phyloP scores from a whole-genome alignment of 2,329 filamentous ascomycete genomes.

The Elsinoe necatrix region DNA sequence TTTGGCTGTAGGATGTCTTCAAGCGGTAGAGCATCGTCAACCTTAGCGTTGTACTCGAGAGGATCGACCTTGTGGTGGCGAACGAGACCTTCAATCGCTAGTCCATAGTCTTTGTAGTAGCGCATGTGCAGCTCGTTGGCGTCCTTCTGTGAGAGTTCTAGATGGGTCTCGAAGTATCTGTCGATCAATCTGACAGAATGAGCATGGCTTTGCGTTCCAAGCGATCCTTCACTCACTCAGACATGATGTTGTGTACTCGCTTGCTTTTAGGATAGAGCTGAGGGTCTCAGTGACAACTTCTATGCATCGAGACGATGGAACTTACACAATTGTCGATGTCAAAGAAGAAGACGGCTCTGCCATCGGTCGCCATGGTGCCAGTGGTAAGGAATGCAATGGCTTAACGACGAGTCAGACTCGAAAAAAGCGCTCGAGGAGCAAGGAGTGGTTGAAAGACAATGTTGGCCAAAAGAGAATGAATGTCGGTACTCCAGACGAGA shows the following conservation, averaged over 20 bases:
- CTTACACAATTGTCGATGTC: conserved; percentile 94
- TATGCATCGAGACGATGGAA: conserved; percentile 17
- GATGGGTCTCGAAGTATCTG: conserved; percentile 57
- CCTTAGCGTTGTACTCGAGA: conserved; percentile 85
- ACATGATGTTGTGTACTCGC: conserved; percentile 83
- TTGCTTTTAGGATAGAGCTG: conserved; percentile 80
- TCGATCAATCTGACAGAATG: conserved; percentile 28
- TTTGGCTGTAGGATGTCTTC: conserved; percentile 77
- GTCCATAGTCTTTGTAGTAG: conserved; percentile 92
- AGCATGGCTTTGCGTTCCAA: conserved; percentile 48
- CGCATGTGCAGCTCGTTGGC: conserved; percentile 79
- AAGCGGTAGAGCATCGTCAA: conserved; percentile 88
- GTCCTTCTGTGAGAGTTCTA: conserved; percentile 65
- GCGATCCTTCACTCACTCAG: conserved; percentile 35
- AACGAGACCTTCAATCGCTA: conserved; percentile 93
- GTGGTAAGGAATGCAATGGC: neutral
- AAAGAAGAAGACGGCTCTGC: conserved; percentile 59
- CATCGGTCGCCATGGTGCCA: conserved; percentile 20
- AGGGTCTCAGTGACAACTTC: neutral
- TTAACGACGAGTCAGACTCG: neutral
- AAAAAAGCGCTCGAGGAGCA: neutral
- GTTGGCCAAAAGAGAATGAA: neutral
- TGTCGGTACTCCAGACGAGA: neutral
- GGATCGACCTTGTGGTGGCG: conserved; percentile 92
- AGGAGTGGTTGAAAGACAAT: neutral